phyloP scores from a whole-genome alignment of 176 grass and related monocot species.

The Juncus inflexus region DNA sequence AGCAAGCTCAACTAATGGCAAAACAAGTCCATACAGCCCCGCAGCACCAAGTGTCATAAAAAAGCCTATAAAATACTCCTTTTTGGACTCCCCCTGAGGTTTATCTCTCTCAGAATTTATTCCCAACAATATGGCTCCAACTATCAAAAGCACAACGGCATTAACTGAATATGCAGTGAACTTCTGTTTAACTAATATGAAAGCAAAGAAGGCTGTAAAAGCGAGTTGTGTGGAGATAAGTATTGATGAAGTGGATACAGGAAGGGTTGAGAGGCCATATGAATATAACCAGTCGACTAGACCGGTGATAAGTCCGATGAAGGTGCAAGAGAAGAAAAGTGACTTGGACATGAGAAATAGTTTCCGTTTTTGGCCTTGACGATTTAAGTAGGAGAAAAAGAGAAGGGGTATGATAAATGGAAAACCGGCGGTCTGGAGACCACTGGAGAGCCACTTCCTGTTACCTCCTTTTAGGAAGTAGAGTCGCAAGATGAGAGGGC shows the following conservation, averaged over 20 bases:
- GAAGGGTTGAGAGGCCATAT: slow-evolving; percentile 54
- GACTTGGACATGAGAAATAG: slow-evolving; percentile 34
- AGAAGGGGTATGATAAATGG: slow-evolving; percentile 47
- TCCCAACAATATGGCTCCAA: slow-evolving; percentile 50
- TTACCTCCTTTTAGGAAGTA: slow-evolving; percentile 58
- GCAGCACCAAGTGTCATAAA: slow-evolving; percentile 44
- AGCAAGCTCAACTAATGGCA: slow-evolving; percentile 34
- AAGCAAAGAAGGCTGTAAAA: slow-evolving; percentile 69
- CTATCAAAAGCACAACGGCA: slow-evolving; percentile 49
- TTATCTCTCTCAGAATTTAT: slow-evolving; percentile 21
- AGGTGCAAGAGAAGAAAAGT: slow-evolving; percentile 34
- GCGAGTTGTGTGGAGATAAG: slow-evolving; percentile 75
- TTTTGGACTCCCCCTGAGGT: not conserved
- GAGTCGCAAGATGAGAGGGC: slow-evolving; percentile 54
- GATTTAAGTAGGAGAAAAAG: slow-evolving; percentile 25
- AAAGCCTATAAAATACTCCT: slow-evolving; percentile 55
- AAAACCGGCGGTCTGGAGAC: slow-evolving; percentile 50
- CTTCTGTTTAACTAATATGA: slow-evolving; percentile 25
- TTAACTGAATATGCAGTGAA: slow-evolving; percentile 53
- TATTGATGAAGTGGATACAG: slow-evolving; percentile 62
- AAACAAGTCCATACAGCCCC: slow-evolving; percentile 51
- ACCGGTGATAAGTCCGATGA: slow-evolving; percentile 44
- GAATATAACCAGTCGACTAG: slow-evolving; percentile 63
- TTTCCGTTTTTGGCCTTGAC: slow-evolving; percentile 9
- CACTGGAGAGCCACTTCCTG: slow-evolving; percentile 48